Evolutionary conservation across 768 basidiomycete genomes (phyloP).

Genomic region (Mycena metata): DNA sequence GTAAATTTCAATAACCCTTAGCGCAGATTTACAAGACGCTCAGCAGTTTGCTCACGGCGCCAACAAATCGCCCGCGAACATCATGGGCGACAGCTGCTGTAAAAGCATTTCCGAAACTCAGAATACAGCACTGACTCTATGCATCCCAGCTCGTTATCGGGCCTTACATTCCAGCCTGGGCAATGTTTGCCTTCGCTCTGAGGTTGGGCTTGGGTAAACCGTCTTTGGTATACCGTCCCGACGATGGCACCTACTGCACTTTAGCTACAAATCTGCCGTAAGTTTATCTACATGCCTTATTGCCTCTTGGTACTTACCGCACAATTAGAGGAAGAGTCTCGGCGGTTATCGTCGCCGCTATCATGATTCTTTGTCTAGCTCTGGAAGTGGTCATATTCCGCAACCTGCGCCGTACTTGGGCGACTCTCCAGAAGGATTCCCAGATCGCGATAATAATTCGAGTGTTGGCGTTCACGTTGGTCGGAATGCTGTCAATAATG

Average conservation of each 20-base stretch:
- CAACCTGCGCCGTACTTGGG: conserved; percentile 31
- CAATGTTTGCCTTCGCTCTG: conserved; percentile 20
- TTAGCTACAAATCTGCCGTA: conserved; percentile 11
- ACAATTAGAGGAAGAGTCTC: conserved; percentile 24
- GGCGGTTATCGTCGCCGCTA: conserved; percentile 13
- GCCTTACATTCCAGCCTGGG: conserved; percentile 35
- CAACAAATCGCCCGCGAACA: background rate
- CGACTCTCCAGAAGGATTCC: conserved; percentile 27
- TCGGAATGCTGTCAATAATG: conserved; percentile 39
- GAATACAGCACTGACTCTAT: background rate
- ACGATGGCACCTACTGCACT: conserved; percentile 23
- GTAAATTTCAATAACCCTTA: background rate
- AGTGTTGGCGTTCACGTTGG: conserved; percentile 35
- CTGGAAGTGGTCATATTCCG: conserved; percentile 32
- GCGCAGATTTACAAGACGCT: conserved; percentile 31
- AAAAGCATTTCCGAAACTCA: background rate
- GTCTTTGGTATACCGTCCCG: conserved; percentile 1
- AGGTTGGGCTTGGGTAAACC: conserved; percentile 24
- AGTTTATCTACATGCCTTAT: background rate
- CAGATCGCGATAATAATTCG: conserved; percentile 27
- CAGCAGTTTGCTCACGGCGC: conserved; percentile 17
- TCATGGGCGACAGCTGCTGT: conserved; percentile 24
- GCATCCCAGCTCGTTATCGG: conserved; percentile 31
- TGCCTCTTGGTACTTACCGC: background rate
- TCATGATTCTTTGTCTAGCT: conserved; percentile 27